These are phyloP conservation scores for Paraleonurus japonicus DNA, from an alignment of 257 asterid species.

Conservation along the genomic window DNA sequence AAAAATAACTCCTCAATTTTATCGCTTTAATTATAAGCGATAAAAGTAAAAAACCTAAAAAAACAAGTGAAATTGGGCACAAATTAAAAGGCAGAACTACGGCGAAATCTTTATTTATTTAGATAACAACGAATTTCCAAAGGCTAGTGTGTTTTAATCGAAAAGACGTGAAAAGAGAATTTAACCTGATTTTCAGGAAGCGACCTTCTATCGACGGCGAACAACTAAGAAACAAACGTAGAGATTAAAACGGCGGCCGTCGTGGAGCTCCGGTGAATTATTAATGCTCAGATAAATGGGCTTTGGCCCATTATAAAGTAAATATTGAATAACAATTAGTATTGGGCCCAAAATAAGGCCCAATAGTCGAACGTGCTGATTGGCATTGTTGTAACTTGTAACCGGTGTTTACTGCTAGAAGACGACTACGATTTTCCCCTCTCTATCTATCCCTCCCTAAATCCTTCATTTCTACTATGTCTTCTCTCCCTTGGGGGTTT, in stretches of 20 bases:
- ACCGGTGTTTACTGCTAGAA: too few species aligned
- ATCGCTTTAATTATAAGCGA: too few species aligned
- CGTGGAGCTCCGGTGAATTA: neutral
- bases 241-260: constrained; percentile 3
- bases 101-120: neutral
- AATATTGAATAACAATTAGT: too few species aligned
- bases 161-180: neutral
- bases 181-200: constrained; percentile 11
- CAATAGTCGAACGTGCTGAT: too few species aligned
- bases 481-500: neutral
- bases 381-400: too few species aligned
- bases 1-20: too few species aligned
- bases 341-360: too few species aligned
- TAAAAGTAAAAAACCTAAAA: too few species aligned
- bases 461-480: neutral
- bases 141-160: neutral
- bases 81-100: neutral
- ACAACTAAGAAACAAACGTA: neutral
- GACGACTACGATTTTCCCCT: too few species aligned
- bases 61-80: neutral
- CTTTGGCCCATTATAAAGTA: neutral
- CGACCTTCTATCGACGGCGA: neutral
- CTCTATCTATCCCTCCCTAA: too few species aligned
- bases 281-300: neutral
- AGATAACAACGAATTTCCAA: neutral